Conservation (phyloP, 1,139 yeast species). For the Diutina neorugosa region DNA sequence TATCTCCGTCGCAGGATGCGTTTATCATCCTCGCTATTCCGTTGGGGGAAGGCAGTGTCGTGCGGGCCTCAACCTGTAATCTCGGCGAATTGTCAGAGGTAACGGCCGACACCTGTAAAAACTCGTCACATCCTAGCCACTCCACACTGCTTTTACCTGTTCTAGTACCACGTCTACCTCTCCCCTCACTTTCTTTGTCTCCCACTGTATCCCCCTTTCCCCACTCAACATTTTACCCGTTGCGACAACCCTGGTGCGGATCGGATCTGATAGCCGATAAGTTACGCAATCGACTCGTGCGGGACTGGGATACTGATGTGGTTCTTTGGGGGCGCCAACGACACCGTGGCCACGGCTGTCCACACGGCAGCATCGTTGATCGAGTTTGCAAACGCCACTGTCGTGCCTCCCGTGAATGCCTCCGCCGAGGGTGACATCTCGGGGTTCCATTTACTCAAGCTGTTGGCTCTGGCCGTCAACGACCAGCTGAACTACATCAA, state of each 20-base stretch:
- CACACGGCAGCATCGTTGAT: neutral
- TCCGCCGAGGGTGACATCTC: neutral
- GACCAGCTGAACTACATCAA: neutral
- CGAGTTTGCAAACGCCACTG: neutral
- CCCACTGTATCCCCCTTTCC: no score
- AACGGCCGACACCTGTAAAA: no score
- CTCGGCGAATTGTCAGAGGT: no score
- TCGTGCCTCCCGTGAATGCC: neutral
- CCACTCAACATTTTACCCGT: no score
- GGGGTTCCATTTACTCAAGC: neutral
- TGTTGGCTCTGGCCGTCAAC: neutral
- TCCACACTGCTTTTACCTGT: no score
- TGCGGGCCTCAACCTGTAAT: no score
- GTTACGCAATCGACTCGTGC: neutral
- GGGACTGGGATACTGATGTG: neutral
- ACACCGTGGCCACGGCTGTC: neutral
- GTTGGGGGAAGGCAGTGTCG: no score
- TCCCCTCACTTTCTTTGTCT: no score
- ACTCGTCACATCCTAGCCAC: no score
- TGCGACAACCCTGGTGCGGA: neutral
- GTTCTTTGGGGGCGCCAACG: neutral
- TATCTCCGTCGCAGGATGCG: no score
- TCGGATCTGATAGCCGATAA: neutral
- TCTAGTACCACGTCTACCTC: no score
- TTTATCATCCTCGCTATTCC: no score